A percentile compares a stretch with the other conserved stretches of the same genome.
phyloP scores from a whole-genome alignment of 352 stramenopile genomes.

The Plasmopara halstedii region DNA sequence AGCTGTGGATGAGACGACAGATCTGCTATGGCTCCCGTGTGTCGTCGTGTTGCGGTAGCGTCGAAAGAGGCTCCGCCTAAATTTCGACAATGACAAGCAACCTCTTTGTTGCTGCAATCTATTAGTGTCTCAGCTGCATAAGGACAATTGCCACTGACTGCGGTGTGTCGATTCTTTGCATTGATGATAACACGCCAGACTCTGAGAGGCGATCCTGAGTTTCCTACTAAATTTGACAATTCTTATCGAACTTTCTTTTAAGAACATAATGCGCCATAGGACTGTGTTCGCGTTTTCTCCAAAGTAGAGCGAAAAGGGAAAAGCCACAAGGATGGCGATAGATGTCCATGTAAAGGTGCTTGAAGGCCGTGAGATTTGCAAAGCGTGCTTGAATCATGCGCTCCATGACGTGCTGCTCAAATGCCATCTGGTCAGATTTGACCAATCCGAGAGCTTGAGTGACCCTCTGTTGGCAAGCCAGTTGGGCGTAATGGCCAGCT shows the following conservation, averaged over 20 bases:
- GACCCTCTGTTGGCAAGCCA: slow-evolving; percentile 17
- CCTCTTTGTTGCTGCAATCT: slow-evolving; percentile 3
- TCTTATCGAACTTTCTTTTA: background rate
- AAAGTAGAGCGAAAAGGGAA: background rate
- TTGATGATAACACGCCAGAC: slow-evolving; percentile 17
- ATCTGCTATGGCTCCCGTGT: slow-evolving; percentile 1
- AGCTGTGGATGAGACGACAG: slow-evolving; percentile 3
- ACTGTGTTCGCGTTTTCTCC: background rate
- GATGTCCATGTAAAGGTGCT: background rate
- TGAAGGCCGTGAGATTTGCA: background rate
- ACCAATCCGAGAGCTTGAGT: slow-evolving; percentile 6
- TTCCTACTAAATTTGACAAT: slow-evolving; percentile 5
- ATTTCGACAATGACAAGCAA: slow-evolving; percentile 13
- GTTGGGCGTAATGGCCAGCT: slow-evolving; percentile 1
- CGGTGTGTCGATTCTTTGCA: slow-evolving; percentile 10
- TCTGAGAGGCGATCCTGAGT: slow-evolving; percentile 10
- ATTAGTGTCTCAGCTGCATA: background rate
- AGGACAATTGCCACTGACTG: too few relatives aligned
- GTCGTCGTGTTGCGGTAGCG: slow-evolving; percentile 20
- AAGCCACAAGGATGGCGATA: background rate
- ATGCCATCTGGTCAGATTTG: slow-evolving; percentile 5
- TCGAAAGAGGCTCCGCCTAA: slow-evolving; percentile 22
- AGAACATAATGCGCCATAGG: background rate
- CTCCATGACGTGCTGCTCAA: slow-evolving; percentile 6
- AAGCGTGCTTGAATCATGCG: background rate